Base-by-base conservation (phyloP, 2,329 filamentous ascomycete species). In the Ceratocystis diversiconidia region DNA sequence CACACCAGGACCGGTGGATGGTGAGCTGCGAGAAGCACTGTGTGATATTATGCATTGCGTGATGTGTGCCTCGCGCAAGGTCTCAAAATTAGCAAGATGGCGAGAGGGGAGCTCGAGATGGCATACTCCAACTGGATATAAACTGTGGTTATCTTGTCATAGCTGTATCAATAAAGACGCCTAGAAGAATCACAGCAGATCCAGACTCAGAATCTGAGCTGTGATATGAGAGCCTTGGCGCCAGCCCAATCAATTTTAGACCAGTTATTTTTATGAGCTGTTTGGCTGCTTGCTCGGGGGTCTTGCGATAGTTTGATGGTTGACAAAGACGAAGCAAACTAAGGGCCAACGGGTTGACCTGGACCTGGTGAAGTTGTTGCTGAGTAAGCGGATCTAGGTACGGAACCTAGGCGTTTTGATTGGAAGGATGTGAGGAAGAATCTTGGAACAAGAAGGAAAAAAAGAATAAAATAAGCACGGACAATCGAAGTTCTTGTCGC, bases 101-200 rank as follows among this genome's bases (percentile, higher is more conserved):
- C 78, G 77, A 1, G 83, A 80, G 0, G 88, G 87, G 2, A 91
- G 78, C 74, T 90, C 87, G 46, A 78, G 75, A 71, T 89, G 87
- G 70, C 89, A 92, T 57, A 92, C 82, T 0, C 55, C 55, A 30
- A 30, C 55, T 59, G 25, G 28, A 59, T 59, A 30, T 17, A 59
- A 3, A 36, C 55, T 15, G 55, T 17, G 10, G 10, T n/a, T 59
- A 59, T 59, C 17, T 36, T 59, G 55, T 32, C 55, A 59, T 59
- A 17, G 55, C 55, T 59, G 25, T 30, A 30, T 22, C 55, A 36
- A 59, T 30, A n/a, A 32, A 59, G 55, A 59, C 28, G 28, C 12
- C 19, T 5, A 6, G 10, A 36, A 59, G 48, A 36, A 59, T 19
- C 25, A 36, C 55, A 36, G 55, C 55, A 30, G 22, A 25, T 28